Percentiles rank a stretch among this genome's conserved stretches.
Evolutionary conservation across 1,139 yeast species (phyloP).

Genomic region (Candida gigantensis): DNA sequence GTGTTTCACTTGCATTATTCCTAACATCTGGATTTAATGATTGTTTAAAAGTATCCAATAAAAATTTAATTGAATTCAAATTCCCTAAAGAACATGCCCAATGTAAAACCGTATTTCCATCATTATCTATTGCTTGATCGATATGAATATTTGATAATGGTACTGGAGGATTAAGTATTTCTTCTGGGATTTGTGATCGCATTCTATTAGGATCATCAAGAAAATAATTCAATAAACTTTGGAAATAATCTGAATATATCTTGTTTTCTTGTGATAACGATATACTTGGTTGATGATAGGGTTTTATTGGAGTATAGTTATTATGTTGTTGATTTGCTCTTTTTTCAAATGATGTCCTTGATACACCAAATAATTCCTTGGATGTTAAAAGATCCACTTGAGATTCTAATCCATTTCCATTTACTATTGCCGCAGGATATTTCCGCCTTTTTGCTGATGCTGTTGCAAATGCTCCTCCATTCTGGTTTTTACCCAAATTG

Average conservation of each 20-base stretch:
- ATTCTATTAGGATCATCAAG: slow-evolving; percentile 30
- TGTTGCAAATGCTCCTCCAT: no score
- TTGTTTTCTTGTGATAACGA: slow-evolving; percentile 21
- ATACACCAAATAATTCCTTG: slow-evolving; percentile 47
- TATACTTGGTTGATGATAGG: slow-evolving; percentile 20
- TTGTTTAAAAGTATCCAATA: slow-evolving; percentile 47
- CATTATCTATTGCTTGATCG: slow-evolving; percentile 86
- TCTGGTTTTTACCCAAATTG: no score
- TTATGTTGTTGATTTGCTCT: slow-evolving; percentile 19
- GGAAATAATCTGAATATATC: slow-evolving; percentile 38
- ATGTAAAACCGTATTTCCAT: slow-evolving; percentile 91
- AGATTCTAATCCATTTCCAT: slow-evolving; percentile 11
- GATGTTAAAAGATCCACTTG: slow-evolving; percentile 40
- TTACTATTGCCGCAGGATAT: slow-evolving; percentile 3
- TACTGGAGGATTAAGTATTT: slow-evolving; percentile 41
- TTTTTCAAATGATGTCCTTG: slow-evolving; percentile 41
- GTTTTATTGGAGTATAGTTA: slow-evolving; percentile 15
- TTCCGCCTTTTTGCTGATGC: slow-evolving; percentile 11
- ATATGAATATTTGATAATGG: slow-evolving; percentile 54
- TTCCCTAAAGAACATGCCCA: slow-evolving; percentile 96
- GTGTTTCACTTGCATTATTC: slow-evolving; percentile 80
- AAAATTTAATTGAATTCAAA: slow-evolving; percentile 66
- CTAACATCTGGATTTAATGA: slow-evolving; percentile 63
- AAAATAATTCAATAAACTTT: slow-evolving; percentile 37
- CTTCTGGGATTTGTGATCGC: slow-evolving; percentile 29